Evolutionary conservation across 2,329 filamentous ascomycete species (phyloP), one percentile per base, ranked within the genome.

Genomic region (Chaetomiaceae sp.): DNA sequence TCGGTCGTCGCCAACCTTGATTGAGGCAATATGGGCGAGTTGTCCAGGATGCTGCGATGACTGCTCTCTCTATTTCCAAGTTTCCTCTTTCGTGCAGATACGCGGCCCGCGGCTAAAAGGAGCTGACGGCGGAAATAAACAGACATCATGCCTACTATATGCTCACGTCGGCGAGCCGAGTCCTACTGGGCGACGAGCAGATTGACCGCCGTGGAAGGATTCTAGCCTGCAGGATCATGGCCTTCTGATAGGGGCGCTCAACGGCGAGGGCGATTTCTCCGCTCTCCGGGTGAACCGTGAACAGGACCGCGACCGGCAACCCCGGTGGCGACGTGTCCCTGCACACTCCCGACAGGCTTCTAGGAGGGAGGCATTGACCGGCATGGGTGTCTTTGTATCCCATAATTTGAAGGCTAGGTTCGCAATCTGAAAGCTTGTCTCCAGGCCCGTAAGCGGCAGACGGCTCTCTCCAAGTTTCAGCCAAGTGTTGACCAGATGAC

Each of bases 51-150:
- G 39, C 15, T 3, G 12, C 12, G 15, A 35, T 17, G 19, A 42
- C 33, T 34, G 17, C 38, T 32, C 18, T 33, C 14, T 26, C 32
- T 35, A n/a, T 6, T 15, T 19, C 22, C 29, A 39, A 22, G 35
- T 10, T 27, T 27, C 24, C 11, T 14, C 6, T 38, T 30, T 9
- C 15, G 26, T 18, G 38, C 38, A 38, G 19, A 3, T 32, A 5
- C n/a, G 17, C 6, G 11, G 24, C 39, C 36, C 39, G 36, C 50
- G 50, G 50, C 50, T 52, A 52, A 52, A 52, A 42, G 41, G 50
- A 47, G 44, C 44, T 50, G 37, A 50, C 42, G 38, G 39, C 38
- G 38, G 40, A 29, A 45, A 47, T 40, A 38, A 22, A 40, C 24
- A n/a, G 2, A 26, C 14, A 2, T 39, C 18, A 45, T 38, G 45